Evolutionary conservation across 2,329 filamentous ascomycete species (phyloP).

Genomic region (Cryphonectria parasitica): DNA sequence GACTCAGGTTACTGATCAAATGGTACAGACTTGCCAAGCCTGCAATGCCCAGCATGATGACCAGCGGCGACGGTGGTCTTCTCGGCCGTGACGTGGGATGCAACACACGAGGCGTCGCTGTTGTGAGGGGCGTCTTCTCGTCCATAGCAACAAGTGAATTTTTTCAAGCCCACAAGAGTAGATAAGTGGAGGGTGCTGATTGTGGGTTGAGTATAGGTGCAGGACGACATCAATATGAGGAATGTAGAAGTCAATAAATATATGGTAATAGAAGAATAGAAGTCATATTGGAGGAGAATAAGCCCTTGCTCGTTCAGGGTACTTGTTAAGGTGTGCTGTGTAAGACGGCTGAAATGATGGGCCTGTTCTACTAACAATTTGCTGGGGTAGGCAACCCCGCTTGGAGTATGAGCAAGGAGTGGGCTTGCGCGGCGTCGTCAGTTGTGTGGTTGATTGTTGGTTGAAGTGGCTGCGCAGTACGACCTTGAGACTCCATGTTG

Average conservation of each 20-base stretch:
- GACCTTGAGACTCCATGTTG: no score
- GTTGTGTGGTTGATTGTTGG: not conserved
- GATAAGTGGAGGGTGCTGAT: not conserved
- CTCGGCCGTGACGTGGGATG: not conserved
- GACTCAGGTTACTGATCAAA: not conserved
- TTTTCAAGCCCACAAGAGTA: not conserved
- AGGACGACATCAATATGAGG: not conserved
- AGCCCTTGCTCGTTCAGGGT: no score
- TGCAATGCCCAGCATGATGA: constrained; percentile 10
- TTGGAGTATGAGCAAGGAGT: no score
- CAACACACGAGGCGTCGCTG: not conserved
- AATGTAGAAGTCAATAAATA: not conserved
- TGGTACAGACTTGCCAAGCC: constrained; percentile 18
- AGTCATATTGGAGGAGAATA: no score
- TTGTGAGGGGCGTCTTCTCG: not conserved
- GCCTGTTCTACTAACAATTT: not conserved
- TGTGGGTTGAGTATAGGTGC: not conserved
- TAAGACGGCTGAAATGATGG: not conserved
- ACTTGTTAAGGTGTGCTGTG: not conserved
- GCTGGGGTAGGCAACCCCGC: no score
- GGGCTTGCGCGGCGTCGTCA: not conserved
- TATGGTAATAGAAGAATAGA: not conserved
- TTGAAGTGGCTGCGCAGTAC: no score
- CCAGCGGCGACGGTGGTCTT: constrained; percentile 6
- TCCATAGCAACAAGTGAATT: not conserved